Conservation (phyloP, 1,139 yeast species). For the Pneumocystis sp. region DNA sequence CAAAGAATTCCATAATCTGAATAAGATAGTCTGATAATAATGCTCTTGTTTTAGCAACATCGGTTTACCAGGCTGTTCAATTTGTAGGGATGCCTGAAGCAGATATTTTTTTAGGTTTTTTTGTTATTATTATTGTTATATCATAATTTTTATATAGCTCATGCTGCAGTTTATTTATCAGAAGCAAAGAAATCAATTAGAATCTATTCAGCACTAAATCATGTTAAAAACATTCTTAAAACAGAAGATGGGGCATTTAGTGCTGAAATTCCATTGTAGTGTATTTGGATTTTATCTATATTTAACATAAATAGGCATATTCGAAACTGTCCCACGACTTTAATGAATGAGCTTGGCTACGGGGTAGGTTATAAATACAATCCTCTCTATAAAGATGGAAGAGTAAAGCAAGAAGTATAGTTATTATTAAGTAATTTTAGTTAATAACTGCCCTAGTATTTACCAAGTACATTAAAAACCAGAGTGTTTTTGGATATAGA, state of each 20-base stretch:
- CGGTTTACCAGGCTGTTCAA: conserved; percentile 75
- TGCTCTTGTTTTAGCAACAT: conserved; percentile 71
- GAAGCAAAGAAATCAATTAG: conserved; percentile 73
- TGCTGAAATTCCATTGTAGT: conserved; percentile 44
- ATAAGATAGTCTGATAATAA: conserved; percentile 39
- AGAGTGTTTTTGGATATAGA: background rate
- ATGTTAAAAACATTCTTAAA: conserved; percentile 43
- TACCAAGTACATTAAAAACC: background rate
- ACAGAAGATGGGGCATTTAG: conserved; percentile 45
- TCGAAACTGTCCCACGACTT: conserved; percentile 81
- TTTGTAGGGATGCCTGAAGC: conserved; percentile 97
- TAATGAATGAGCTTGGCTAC: conserved; percentile 82
- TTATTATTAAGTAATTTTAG: background rate
- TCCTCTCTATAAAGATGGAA: conserved; percentile 61
- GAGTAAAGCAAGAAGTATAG: conserved; percentile 41
- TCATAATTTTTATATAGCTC: conserved; percentile 33
- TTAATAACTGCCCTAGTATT: background rate
- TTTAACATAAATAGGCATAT: conserved; percentile 33
- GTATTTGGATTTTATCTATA: background rate
- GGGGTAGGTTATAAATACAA: conserved; percentile 76
- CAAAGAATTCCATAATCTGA: conserved; percentile 39
- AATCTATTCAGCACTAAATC: conserved; percentile 62
- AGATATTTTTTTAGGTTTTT: conserved; percentile 43
- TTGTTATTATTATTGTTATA: background rate
- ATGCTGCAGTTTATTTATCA: conserved; percentile 79